A percentile compares a stretch with the other conserved stretches of the same genome.
phyloP scores from a whole-genome alignment of 2,329 filamentous ascomycete species.

The Helotiales sp. region DNA sequence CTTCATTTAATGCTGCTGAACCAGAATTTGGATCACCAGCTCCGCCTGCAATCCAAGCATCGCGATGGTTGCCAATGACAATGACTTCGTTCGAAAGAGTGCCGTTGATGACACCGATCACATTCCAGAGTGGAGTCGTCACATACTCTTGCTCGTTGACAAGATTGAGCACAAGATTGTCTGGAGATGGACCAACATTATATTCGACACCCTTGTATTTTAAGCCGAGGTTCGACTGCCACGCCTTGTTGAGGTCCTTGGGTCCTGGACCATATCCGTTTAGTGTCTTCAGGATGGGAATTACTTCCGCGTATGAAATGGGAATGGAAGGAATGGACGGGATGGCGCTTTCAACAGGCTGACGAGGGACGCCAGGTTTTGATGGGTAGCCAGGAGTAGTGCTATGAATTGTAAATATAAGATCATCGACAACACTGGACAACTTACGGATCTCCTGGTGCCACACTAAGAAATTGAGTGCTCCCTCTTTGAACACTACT shows the following conservation, averaged over 20 bases:
- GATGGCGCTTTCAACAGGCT: conserved; percentile 67
- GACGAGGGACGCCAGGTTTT: conserved; percentile 80
- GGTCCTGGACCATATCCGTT: conserved; percentile 85
- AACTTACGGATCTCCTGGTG: conserved; percentile 71
- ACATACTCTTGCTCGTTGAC: conserved; percentile 80
- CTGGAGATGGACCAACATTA: conserved; percentile 68
- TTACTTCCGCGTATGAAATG: conserved; percentile 82
- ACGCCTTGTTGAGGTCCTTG: conserved; percentile 67
- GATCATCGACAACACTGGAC: conserved; percentile 31
- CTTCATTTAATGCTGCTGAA: conserved; percentile 76
- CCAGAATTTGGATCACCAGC: conserved; percentile 82
- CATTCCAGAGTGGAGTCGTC: conserved; percentile 84
- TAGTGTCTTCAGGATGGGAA: conserved; percentile 85
- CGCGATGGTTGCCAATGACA: conserved; percentile 87
- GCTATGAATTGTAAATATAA: conserved; percentile 43
- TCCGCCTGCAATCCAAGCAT: conserved; percentile 87
- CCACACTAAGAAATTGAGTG: conserved; percentile 73
- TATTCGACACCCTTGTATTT: conserved; percentile 67
- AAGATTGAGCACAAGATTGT: conserved; percentile 68
- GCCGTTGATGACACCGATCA: conserved; percentile 90
- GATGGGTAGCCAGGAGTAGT: conserved; percentile 94
- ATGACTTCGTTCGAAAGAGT: conserved; percentile 85
- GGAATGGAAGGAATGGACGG: conserved; percentile 89
- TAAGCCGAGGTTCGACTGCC: conserved; percentile 63
- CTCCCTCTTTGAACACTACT: conserved; percentile 90